Conservation (phyloP, 1,139 yeast species). For the Debaryomyces robertsiae region DNA sequence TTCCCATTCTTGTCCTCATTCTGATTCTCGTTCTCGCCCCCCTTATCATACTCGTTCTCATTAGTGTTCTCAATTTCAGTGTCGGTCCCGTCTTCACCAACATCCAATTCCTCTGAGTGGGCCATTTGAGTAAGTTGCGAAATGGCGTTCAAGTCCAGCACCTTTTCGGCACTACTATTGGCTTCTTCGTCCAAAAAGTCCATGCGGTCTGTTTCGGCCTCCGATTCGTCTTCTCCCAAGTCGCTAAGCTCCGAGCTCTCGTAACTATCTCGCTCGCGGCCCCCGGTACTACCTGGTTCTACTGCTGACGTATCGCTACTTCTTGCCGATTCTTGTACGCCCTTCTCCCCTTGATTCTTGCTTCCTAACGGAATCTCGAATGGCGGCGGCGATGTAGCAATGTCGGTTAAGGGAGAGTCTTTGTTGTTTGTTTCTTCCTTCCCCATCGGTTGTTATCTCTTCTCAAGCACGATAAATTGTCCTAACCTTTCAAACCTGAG, state of each 20-base stretch:
- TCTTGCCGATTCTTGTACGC: conserved; percentile 19
- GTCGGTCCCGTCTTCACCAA: conserved; percentile 23
- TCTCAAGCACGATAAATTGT: too few relatives aligned
- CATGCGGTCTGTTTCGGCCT: conserved; percentile 81
- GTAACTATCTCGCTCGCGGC: conserved; percentile 24
- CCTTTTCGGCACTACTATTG: conserved; percentile 26
- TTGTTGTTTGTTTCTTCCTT: conserved; percentile 18
- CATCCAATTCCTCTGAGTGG: conserved; percentile 38
- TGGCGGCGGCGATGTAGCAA: conserved; percentile 44
- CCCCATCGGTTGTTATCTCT: conserved; percentile 11
- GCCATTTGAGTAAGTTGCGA: conserved; percentile 46
- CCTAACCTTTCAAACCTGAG: too few relatives aligned
- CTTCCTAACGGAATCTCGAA: conserved; percentile 26
- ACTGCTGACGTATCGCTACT: conserved; percentile 7
- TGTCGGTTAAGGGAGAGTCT: conserved; percentile 43
- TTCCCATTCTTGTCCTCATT: not conserved
- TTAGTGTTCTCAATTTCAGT: conserved; percentile 4
- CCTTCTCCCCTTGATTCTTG: conserved; percentile 13
- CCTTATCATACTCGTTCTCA: not conserved
- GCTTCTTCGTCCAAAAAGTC: conserved; percentile 51
- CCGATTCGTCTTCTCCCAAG: conserved; percentile 66
- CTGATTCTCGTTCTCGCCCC: not conserved
- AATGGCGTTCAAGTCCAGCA: conserved; percentile 43
- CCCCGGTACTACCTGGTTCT: conserved; percentile 1
- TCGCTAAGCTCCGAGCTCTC: conserved; percentile 57